A percentile compares a stretch with the other conserved stretches of the same genome.
phyloP scores from a whole-genome alignment of 768 basidiomycete species.

The Scleroderma citrinum region DNA sequence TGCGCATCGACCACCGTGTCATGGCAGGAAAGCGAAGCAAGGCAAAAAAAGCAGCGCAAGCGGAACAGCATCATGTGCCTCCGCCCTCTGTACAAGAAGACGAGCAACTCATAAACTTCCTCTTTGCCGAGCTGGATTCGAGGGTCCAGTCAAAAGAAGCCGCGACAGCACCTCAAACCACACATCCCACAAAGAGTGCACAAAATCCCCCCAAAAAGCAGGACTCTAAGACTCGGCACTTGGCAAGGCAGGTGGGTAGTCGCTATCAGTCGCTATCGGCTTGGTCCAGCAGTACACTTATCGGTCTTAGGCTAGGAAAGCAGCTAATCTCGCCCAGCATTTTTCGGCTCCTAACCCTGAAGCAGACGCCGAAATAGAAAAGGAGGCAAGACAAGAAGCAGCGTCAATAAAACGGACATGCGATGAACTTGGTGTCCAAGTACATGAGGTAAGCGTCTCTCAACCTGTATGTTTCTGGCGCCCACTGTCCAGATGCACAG shows the following conservation, averaged over 20 bases:
- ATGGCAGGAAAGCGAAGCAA: constrained; percentile 58
- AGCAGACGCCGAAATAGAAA: constrained; percentile 52
- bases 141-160: constrained; percentile 47
- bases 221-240: constrained; percentile 57
- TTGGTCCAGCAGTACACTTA: constrained; percentile 1
- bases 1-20: too few relatives aligned
- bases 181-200: constrained; percentile 23
- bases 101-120: constrained; percentile 64
- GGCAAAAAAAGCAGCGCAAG: constrained; percentile 37
- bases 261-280: neutral
- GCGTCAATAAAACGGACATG: constrained; percentile 57
- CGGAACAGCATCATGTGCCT: constrained; percentile 16
- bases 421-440: constrained; percentile 56
- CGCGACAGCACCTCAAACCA: constrained; percentile 36
- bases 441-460: constrained; percentile 51
- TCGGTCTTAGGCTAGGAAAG: constrained; percentile 58
- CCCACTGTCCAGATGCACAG: constrained; percentile 36
- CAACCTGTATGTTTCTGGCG: neutral
- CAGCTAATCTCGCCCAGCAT: constrained; percentile 53
- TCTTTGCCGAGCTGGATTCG: constrained; percentile 71
- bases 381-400: constrained; percentile 65
- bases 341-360: constrained; percentile 49
- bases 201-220: constrained; percentile 36
- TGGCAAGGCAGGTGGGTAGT: constrained; percentile 59
- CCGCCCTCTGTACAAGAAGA: constrained; percentile 36